Evolutionary conservation across 1,284 basidiomycete species (phyloP), one percentile per base, ranked within the genome.

Genomic region (Apiotrichum brassicae): DNA sequence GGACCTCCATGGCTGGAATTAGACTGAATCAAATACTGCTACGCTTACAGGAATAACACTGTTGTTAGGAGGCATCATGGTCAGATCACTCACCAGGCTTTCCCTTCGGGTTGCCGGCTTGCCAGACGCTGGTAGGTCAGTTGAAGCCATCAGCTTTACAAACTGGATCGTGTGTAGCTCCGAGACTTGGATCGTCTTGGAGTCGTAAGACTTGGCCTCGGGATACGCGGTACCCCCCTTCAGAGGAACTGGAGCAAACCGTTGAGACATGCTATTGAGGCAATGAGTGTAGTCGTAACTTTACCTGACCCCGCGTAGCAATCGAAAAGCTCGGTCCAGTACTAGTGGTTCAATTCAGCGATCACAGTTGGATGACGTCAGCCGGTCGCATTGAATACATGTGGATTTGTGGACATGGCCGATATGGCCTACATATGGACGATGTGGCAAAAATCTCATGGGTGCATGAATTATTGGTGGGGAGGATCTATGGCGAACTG

Each of bases 151-250:
- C 1, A 7, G 20, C 8, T n/a, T 23, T n/a, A n/a, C 85, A 68
- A 63, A 89, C 88, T 90, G 82, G 51, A 91, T 78, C 6, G 79
- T 80, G 69, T 91, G 88, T n/a, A 86, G 70, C 49, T 83, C 79
- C 9, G 82, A 84, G 4, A 91, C 86, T 61, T 85, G 82, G 52
- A 91, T 77, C 38, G 60, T 78, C 5, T 82, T 85, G 6, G 74
- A 76, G 54, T 84, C 76, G 63, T 80, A 87, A 1, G 87, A 33
- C 33, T 25, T 18, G 3, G 38, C 13, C 16, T 23, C 24, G 24
- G 38, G 24, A 13, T 40, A 40, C 7, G 24, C 38, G 6, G 24
- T n/a, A n/a, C 38, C 38, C 0, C 2, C 24, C n/a, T 18, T 11
- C 24, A 40, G 38, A 6, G 38, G 24, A 9, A 40, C 38, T 18